Evolutionary conservation across 352 stramenopile species (phyloP).

Genomic region (Blastocystis sp.): DNA sequence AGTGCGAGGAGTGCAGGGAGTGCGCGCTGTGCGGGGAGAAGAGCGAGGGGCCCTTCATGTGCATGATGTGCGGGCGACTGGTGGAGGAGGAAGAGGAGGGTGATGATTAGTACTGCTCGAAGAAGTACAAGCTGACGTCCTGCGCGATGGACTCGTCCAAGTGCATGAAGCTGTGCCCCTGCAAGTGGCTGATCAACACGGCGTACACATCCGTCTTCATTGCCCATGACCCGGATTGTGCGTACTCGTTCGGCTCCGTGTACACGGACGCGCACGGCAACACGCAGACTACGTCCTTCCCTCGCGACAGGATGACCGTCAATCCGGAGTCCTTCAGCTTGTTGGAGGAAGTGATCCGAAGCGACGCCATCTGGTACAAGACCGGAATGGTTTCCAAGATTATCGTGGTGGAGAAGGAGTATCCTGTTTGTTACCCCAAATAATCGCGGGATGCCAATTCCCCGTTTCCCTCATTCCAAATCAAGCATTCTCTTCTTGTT

Average conservation of each 20-base stretch:
- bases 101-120: constrained; percentile 33
- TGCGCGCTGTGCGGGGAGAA: background rate
- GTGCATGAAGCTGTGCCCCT: background rate
- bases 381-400: constrained; percentile 11
- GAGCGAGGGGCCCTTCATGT: background rate
- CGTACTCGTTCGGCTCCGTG: constrained; percentile 47
- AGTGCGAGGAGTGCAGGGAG: constrained; percentile 7
- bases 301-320: background rate
- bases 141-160: background rate
- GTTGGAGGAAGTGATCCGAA: constrained; percentile 18
- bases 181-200: constrained; percentile 51
- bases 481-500: no score
- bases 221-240: background rate
- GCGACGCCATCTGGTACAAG: constrained; percentile 34
- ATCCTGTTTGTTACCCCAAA: background rate
- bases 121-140: background rate
- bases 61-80: constrained; percentile 45
- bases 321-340: background rate
- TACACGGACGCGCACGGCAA: constrained; percentile 30
- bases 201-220: background rate
- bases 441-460: background rate
- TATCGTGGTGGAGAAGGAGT: background rate
- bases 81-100: background rate
- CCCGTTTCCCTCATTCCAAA: no score
- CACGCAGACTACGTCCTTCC: constrained; percentile 1